Evolutionary conservation across 2,329 filamentous ascomycete genomes (phyloP).

Genomic region (Neurospora crassa): DNA sequence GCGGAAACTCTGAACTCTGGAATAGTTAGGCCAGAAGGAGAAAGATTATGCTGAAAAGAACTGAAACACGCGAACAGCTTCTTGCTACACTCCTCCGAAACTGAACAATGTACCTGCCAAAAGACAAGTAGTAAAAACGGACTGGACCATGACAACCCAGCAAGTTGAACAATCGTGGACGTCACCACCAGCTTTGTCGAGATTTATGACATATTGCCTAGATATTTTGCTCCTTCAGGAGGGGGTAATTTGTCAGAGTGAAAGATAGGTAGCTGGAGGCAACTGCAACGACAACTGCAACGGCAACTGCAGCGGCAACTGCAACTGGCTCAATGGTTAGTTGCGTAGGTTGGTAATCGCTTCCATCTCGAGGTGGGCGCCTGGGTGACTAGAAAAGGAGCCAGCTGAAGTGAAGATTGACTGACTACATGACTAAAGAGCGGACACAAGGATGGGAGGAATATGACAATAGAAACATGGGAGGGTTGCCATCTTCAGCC

Average conservation of each 20-base stretch:
- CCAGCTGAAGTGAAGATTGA: background rate
- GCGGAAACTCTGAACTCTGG: background rate
- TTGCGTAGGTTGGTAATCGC: background rate
- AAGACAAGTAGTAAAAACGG: background rate
- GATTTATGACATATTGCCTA: too few species aligned
- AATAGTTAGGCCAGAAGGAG: background rate
- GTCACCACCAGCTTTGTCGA: background rate
- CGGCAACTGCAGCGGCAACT: too few species aligned
- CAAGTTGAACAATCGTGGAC: background rate
- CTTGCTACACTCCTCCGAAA: background rate
- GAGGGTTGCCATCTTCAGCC: too few species aligned
- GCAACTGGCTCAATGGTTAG: background rate
- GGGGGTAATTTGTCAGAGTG: background rate
- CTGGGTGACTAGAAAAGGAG: background rate
- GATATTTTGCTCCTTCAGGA: too few species aligned
- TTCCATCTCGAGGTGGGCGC: background rate
- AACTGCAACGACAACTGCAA: background rate
- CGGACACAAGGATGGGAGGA: background rate
- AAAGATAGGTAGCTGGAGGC: background rate
- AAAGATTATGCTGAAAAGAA: too few species aligned
- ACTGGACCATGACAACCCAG: background rate
- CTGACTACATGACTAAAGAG: background rate
- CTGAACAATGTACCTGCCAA: background rate
- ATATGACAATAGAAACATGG: background rate
- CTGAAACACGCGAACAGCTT: background rate